Percentiles rank a stretch among this genome's conserved stretches.
Evolutionary conservation across 345 rosid species (phyloP).

Genomic region (Moricandia moricandioides): DNA sequence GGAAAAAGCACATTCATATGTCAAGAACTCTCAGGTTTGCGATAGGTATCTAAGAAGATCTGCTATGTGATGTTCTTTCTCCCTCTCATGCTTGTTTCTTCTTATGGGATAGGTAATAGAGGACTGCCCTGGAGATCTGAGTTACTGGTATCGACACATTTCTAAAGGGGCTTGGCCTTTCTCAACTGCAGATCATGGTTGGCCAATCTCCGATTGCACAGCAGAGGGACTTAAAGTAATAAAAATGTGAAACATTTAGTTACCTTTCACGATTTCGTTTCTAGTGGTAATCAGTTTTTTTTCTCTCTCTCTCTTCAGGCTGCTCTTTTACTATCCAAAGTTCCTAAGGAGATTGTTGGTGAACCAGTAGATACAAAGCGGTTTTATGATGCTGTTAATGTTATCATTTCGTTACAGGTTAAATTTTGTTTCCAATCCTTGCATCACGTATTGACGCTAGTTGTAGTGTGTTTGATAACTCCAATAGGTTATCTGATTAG

Average conservation of each 20-base stretch:
- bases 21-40: constrained; percentile 76
- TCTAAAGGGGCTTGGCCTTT: constrained; percentile 99
- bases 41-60: constrained; percentile 6
- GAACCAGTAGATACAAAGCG: constrained; percentile 59
- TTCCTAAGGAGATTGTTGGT: constrained; percentile 75
- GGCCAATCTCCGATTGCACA: constrained; percentile 97
- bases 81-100: constrained; percentile 1
- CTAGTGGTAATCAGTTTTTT: constrained; percentile 27
- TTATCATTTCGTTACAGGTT: constrained; percentile 88
- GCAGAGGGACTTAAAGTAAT: constrained; percentile 92
- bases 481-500: constrained; percentile 1
- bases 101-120: constrained; percentile 58
- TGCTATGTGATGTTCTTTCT: constrained; percentile 1
- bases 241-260: not conserved
- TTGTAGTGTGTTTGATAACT: too few species aligned
- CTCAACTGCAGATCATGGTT: constrained; percentile 95
- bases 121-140: constrained; percentile 82
- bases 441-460: not conserved
- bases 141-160: constrained; percentile 87
- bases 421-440: constrained; percentile 17
- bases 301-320: constrained; percentile 47
- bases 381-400: constrained; percentile 82
- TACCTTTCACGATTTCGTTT: constrained; percentile 3
- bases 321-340: constrained; percentile 63
- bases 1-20: constrained; percentile 60